Evolutionary conservation across 805 yeast genomes (phyloP), one percentile per base, ranked within the genome.

Genomic region (Ogataea methylovora): DNA sequence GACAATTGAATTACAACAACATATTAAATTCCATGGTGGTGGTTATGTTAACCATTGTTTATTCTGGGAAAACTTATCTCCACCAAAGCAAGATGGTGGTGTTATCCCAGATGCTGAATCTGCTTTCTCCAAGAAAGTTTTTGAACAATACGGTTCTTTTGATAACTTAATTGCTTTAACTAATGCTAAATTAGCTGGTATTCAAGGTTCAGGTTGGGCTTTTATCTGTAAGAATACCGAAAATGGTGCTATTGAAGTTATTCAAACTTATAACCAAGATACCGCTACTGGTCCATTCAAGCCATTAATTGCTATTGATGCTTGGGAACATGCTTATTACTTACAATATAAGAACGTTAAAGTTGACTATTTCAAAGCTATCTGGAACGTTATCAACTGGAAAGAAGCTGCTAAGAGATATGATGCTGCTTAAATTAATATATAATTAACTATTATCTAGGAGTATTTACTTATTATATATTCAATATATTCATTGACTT

Each of bases 321-420:
- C 95, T 40, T 86, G 96, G 96, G 96, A 86, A 64, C 96, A 86
- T 56, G 95, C 96, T 36, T 86, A 86, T 71, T 86, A 86, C 72
- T 71, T 87, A 62, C 95, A 86, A 63, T 86, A 86, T 70, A 80
- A 84, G 67, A 86, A 86, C 67, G 87, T 80, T 56, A 86, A 87
- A 71, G 94, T 61, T 29, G 95, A 86, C 55, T 86, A 87, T 68
- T 86, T 87, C 76, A 79, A 83, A 63, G 90, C 94, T 42, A 83
- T 86, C 63, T 86, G 96, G 96, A 81, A 83, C 52, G 95, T 86
- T 29, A 73, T 87, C 62, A 85, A 86, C 76, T 86, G 96, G 96
- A 70, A 79, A 60, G 94, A 80, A 62, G 96, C 94, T 36, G 85
- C 77, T 51, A 69, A 65, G 62, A 77, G 95, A 63, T 82, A 60